Evolutionary conservation across 2,329 filamentous ascomycete genomes (phyloP).

Genomic region (Simplicillium sp.): DNA sequence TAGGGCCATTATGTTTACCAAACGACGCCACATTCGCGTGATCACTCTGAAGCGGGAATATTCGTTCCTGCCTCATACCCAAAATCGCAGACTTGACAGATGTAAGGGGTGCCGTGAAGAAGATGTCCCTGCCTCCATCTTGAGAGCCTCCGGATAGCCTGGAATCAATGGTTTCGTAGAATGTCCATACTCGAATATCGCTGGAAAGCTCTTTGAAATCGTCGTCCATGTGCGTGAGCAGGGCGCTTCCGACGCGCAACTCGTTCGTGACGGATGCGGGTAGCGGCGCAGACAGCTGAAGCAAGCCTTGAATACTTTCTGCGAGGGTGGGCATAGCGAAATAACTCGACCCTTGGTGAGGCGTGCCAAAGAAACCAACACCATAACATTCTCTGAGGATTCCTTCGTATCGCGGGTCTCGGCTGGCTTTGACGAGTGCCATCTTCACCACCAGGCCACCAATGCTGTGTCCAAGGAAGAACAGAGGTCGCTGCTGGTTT

Average conservation of each 20-base stretch:
- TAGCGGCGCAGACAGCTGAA: conserved; percentile 40
- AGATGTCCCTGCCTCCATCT: conserved; percentile 33
- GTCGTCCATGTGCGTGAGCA: conserved; percentile 40
- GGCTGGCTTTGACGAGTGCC: conserved; percentile 38
- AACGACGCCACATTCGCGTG: conserved; percentile 47
- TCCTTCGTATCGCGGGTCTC: conserved; percentile 24
- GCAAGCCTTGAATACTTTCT: conserved; percentile 40
- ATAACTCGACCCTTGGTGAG: conserved; percentile 54
- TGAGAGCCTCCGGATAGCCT: conserved; percentile 34
- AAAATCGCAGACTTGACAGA: conserved; percentile 47
- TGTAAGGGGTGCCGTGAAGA: conserved; percentile 49
- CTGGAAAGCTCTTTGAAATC: conserved; percentile 46
- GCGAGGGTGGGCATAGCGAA: conserved; percentile 48
- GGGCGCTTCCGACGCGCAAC: conserved; percentile 38
- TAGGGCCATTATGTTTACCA: conserved; percentile 37
- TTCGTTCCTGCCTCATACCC: conserved; percentile 39
- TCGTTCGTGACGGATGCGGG: conserved; percentile 39
- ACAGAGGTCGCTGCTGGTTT: conserved; percentile 36
- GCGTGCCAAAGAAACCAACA: conserved; percentile 50
- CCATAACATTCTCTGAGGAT: conserved; percentile 50
- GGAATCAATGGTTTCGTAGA: conserved; percentile 54
- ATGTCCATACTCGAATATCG: conserved; percentile 52
- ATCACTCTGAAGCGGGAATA: conserved; percentile 43
- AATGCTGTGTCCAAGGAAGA: conserved; percentile 53
- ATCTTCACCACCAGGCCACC: conserved; percentile 52